phyloP scores from a whole-genome alignment of 305 asterid genomes.

The Coffea humblotiana region DNA sequence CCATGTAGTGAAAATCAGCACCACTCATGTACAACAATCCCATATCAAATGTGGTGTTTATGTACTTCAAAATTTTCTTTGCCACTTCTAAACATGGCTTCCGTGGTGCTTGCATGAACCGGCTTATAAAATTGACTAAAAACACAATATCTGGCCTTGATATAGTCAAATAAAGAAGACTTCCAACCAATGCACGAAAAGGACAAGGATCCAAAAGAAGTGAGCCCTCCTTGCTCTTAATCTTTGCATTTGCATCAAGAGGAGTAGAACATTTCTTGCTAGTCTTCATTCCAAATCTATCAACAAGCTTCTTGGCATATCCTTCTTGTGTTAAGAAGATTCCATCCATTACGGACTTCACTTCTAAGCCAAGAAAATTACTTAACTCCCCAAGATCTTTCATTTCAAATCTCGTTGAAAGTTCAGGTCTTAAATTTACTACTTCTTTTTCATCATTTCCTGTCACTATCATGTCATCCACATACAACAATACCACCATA shows the following conservation, averaged over 20 bases:
- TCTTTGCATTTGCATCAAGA: background rate
- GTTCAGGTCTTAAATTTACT: too few relatives aligned
- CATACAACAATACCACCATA: background rate
- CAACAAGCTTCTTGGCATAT: background rate
- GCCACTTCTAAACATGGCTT: background rate
- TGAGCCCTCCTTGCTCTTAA: background rate
- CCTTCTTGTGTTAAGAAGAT: background rate
- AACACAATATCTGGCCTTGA: background rate
- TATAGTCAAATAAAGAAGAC: background rate
- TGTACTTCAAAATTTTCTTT: background rate
- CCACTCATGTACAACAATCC: background rate
- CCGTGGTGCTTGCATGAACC: background rate
- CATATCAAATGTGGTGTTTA: background rate
- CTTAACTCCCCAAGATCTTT: background rate
- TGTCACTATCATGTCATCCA: background rate
- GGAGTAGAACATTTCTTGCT: background rate
- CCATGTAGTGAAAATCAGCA: background rate
- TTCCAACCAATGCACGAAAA: background rate
- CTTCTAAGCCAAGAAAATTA: background rate
- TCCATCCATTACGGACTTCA: background rate
- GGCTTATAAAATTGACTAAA: background rate
- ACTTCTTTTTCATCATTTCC: background rate
- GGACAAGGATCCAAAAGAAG: background rate
- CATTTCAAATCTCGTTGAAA: background rate
- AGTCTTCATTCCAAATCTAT: background rate